These are phyloP conservation scores for Aquilaria sinensis DNA, from an alignment of 345 rosid species.

Conservation along the genomic window DNA sequence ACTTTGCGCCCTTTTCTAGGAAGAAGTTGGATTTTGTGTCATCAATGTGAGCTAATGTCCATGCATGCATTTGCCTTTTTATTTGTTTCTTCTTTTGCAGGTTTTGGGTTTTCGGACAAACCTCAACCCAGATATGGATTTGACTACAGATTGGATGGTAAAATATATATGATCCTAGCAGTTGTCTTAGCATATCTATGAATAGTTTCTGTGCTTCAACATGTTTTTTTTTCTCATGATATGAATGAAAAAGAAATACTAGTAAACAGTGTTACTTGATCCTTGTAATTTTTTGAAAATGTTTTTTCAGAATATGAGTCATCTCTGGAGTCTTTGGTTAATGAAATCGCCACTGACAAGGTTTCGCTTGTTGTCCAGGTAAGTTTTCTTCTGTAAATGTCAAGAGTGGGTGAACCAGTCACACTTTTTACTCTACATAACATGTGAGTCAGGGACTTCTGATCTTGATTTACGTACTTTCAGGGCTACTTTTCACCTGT, in stretches of 20 bases:
- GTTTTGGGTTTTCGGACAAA: conserved; percentile 97
- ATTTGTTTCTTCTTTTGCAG: conserved; percentile 23
- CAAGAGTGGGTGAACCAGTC: not conserved
- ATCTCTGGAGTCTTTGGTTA: conserved; percentile 65
- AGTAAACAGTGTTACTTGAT: not conserved
- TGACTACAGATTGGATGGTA: conserved; percentile 80
- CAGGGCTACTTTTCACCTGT: conserved; percentile 87
- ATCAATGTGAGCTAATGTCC: not conserved
- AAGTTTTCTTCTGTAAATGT: conserved; percentile 9
- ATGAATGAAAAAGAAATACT: not conserved
- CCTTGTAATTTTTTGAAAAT: not conserved
- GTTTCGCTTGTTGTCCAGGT: conserved; percentile 89
- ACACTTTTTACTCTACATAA: not conserved
- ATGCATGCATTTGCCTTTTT: not conserved
- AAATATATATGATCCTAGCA: not conserved
- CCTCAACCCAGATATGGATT: conserved; percentile 95
- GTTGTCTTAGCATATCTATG: not conserved
- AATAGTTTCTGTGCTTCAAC: not conserved
- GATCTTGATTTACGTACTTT: conserved; percentile 15
- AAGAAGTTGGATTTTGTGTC: not conserved
- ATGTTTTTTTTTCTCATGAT: not conserved
- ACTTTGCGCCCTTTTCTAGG: too few relatives aligned
- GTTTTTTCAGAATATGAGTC: conserved; percentile 66
- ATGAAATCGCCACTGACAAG: conserved; percentile 41
- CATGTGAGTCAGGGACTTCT: conserved; percentile 1